Evolutionary conservation across 129 eudicot genomes (phyloP).

Genomic region (Tagetes erecta): DNA sequence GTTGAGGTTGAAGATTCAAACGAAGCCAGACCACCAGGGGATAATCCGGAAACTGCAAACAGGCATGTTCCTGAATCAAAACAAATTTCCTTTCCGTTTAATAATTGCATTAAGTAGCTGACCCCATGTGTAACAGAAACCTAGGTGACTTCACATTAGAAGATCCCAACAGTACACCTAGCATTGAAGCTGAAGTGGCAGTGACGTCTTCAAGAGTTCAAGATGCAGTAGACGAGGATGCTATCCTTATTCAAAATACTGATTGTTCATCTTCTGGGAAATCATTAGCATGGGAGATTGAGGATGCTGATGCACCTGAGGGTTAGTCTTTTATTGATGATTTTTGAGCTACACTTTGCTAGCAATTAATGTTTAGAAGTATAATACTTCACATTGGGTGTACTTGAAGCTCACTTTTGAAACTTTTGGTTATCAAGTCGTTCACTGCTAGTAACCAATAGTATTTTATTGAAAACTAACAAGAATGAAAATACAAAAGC

Average conservation of each 20-base stretch:
- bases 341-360: not conserved
- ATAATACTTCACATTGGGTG: conserved; percentile 15
- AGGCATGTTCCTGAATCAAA: conserved; percentile 46
- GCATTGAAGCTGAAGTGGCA: conserved; percentile 43
- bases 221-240: conserved; percentile 42
- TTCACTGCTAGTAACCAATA: conserved; percentile 6
- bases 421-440: not conserved
- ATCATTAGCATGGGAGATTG: conserved; percentile 54
- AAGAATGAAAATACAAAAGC: conserved; percentile 3
- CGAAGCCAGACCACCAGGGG: conserved; percentile 39
- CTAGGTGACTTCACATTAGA: conserved; percentile 39
- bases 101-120: conserved; percentile 24
- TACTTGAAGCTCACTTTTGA: not conserved
- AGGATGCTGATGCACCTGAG: conserved; percentile 73
- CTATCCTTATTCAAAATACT: conserved; percentile 36
- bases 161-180: conserved; percentile 38
- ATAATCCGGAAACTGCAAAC: conserved; percentile 44
- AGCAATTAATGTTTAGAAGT: not conserved
- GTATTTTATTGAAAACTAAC: not conserved
- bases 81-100: conserved; percentile 7
- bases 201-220: conserved; percentile 44
- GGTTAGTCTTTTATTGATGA: conserved; percentile 42
- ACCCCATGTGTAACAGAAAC: conserved; percentile 48
- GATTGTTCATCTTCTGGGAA: conserved; percentile 61
- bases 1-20: conserved; percentile 44